Evolutionary conservation across 805 yeast genomes (phyloP).

Genomic region (Lachancea thermotolerans): DNA sequence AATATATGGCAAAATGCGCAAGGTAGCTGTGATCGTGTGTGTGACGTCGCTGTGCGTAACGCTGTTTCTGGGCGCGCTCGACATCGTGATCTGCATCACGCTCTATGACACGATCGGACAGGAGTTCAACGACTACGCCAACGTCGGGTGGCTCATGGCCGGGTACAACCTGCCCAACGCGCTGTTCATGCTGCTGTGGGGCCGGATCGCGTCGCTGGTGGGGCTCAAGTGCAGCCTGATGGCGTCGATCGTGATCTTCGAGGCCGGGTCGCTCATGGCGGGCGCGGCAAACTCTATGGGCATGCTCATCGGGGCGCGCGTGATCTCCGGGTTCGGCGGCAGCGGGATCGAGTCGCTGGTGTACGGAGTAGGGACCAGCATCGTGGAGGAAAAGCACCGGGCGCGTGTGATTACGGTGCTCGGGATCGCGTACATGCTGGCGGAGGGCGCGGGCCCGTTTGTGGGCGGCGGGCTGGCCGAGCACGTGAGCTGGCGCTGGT

Average conservation of each 20-base stretch:
- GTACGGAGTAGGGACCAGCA: slow-evolving; percentile 44
- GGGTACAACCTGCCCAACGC: slow-evolving; percentile 52
- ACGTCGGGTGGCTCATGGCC: slow-evolving; percentile 53
- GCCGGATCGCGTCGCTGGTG: slow-evolving; percentile 46
- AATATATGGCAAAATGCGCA: no score
- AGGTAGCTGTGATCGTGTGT: not conserved
- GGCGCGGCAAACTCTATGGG: slow-evolving; percentile 51
- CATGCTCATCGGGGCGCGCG: slow-evolving; percentile 65
- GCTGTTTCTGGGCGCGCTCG: slow-evolving; percentile 41
- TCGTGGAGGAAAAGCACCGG: slow-evolving; percentile 24
- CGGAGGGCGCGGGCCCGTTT: slow-evolving; percentile 55
- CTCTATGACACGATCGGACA: slow-evolving; percentile 43
- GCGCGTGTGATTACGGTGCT: slow-evolving; percentile 19
- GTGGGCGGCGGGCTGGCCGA: slow-evolving; percentile 61
- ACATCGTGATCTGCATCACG: slow-evolving; percentile 53
- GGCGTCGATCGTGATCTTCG: slow-evolving; percentile 46
- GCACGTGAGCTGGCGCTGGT: slow-evolving; percentile 66
- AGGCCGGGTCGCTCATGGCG: slow-evolving; percentile 53
- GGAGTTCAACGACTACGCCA: slow-evolving; percentile 42
- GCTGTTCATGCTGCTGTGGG: slow-evolving; percentile 49
- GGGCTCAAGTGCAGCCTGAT: slow-evolving; percentile 50
- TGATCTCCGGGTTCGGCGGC: slow-evolving; percentile 64
- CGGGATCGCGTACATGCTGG: slow-evolving; percentile 37
- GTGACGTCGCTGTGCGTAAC: slow-evolving; percentile 20
- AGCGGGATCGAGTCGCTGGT: slow-evolving; percentile 58